A percentile compares a stretch with the other conserved stretches of the same genome.
These are phyloP conservation scores for Aureobasidium lini DNA, from an alignment of 2,329 filamentous ascomycete genomes.

Conservation along the genomic window DNA sequence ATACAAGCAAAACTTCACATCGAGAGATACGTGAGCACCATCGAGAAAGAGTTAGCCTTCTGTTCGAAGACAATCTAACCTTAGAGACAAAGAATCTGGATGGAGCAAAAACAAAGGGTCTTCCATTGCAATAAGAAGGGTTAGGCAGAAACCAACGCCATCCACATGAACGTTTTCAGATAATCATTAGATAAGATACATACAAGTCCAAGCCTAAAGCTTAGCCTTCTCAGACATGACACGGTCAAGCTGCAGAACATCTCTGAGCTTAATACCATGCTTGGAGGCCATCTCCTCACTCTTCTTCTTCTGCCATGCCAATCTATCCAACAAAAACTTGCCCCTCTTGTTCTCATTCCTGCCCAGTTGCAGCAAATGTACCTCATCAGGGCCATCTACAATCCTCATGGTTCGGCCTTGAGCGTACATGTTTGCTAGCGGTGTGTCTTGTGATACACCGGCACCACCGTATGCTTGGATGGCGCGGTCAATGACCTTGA, in stretches of 20 bases:
- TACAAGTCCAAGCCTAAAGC: slow-evolving; percentile 24
- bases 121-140: neutral
- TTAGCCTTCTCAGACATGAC: slow-evolving; percentile 33
- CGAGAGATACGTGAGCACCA: too few species aligned
- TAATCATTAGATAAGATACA: neutral
- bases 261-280: slow-evolving; percentile 42
- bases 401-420: slow-evolving; percentile 29
- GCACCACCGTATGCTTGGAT: slow-evolving; percentile 88
- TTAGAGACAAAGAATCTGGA: too few species aligned
- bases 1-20: neutral
- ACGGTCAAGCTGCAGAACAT: slow-evolving; percentile 36
- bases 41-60: too few species aligned
- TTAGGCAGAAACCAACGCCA: neutral
- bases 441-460: slow-evolving; percentile 90
- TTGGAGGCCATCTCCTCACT: slow-evolving; percentile 58
- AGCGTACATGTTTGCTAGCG: slow-evolving; percentile 56
- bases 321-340: slow-evolving; percentile 48
- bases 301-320: slow-evolving; percentile 57
- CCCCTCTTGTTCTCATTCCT: slow-evolving; percentile 71
- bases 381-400: slow-evolving; percentile 87
- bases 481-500: slow-evolving; percentile 87
- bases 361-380: slow-evolving; percentile 76
- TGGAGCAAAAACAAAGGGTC: too few species aligned
- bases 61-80: too few species aligned
- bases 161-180: neutral